phyloP scores from a whole-genome alignment of 495 filamentous ascomycete genomes.

The Glarea lozoyensis region DNA sequence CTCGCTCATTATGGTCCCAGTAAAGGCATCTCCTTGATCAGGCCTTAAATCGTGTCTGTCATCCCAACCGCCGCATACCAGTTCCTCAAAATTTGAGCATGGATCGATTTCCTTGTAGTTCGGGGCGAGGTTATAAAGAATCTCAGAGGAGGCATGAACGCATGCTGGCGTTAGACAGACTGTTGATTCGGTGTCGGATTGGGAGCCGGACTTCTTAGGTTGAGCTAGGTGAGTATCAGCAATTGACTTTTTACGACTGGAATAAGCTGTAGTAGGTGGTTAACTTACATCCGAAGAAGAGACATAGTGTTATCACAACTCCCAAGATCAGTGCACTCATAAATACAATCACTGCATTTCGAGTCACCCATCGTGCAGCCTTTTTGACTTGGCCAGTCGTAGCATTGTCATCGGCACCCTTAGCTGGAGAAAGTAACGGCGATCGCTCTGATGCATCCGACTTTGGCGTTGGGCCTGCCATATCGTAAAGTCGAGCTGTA shows the following conservation, averaged over 20 bases:
- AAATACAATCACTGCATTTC: constrained; percentile 14
- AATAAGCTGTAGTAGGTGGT: no score
- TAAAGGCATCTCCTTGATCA: constrained; percentile 53
- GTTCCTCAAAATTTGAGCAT: constrained; percentile 59
- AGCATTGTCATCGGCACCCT: background rate
- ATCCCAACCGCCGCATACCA: constrained; percentile 61
- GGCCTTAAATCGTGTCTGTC: constrained; percentile 57
- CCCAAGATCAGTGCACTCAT: constrained; percentile 4
- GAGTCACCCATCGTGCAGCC: constrained; percentile 1
- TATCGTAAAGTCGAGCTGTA: constrained; percentile 5
- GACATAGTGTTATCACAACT: constrained; percentile 9
- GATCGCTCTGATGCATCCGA: background rate
- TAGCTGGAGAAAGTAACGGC: background rate
- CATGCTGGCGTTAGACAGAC: constrained; percentile 54
- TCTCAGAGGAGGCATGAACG: constrained; percentile 57
- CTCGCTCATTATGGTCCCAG: constrained; percentile 50
- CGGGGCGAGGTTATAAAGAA: constrained; percentile 60
- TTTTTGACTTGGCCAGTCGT: background rate
- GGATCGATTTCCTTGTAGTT: constrained; percentile 55
- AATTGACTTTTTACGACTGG: no score
- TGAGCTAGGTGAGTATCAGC: background rate
- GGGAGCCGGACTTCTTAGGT: background rate
- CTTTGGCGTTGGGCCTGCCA: constrained; percentile 7
- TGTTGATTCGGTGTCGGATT: constrained; percentile 4
- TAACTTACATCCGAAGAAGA: constrained; percentile 15